Evolutionary conservation across 192 early-diverging fungal genomes (phyloP), one percentile per base, ranked within the genome.

Genomic region (Umbelopsis sp.): DNA sequence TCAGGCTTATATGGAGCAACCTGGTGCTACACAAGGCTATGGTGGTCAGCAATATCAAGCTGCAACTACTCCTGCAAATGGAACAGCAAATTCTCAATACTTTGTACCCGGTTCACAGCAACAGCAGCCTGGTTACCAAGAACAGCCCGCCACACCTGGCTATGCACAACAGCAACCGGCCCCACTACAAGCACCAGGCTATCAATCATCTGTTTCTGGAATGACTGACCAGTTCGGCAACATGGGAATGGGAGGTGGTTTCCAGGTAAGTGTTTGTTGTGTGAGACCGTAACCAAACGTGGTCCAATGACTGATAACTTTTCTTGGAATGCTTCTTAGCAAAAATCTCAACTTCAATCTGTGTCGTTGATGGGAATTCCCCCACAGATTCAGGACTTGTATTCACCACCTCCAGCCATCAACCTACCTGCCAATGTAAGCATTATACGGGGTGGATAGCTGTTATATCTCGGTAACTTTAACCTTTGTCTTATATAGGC

Each of bases 391-490:
- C 52, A 49, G 22, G 84, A 84, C 61, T 46, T 88, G 23, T 64
- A 78, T 55, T 55, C 65, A 23, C 80, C 80, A 16, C 78, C 76
- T 46, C 86, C 86, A 45, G 23, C 78, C 10, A 85, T 86, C 58
- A 73, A 71, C 53, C 52, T 88, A 64, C 86, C 86, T 49, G 75
- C 75, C n/a, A 86, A 84, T 33, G 86, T 84, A 74, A 78, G 78
- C 27, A 52, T 44, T 64, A 33, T 46, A 23, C 27, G 41, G 45
- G 0, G 20, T 45, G 18, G 22, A 23, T 22, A 51, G 20, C n/a
- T 46, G 44, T 46, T 30, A n/a, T 33, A 13, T 18, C 13, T 3
- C 12, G 37, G 13, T 30, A 12, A 15, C 30, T 13, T 35, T 35
- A 9, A 23, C 15, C 13, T 27, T 44, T 46, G 23, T 61, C 49